These are phyloP conservation scores for Suillus lakei DNA, from an alignment of 768 basidiomycete genomes.

Conservation along the genomic window DNA sequence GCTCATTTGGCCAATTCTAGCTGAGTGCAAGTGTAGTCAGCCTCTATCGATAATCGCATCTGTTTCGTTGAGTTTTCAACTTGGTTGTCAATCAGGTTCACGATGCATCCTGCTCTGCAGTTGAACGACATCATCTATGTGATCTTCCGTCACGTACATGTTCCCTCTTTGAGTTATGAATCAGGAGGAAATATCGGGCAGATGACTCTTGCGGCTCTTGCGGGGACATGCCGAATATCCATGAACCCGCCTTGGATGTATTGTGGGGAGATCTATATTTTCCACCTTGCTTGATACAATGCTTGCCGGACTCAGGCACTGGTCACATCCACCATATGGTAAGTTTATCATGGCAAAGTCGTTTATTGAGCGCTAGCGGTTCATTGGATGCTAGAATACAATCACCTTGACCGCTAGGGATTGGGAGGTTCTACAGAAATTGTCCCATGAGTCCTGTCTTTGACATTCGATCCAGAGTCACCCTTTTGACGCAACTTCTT, in stretches of 20 bases:
- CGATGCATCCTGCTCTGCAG: neutral
- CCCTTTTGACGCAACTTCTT: neutral
- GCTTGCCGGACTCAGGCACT: neutral
- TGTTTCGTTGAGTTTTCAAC: neutral
- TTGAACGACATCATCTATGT: neutral
- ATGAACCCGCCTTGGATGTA: neutral
- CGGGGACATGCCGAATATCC: neutral
- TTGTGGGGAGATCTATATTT: neutral
- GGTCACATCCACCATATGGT: neutral
- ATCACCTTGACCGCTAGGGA: neutral
- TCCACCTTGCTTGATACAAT: neutral
- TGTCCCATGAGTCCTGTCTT: neutral
- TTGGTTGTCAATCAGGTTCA: too few relatives aligned
- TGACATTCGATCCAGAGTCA: neutral
- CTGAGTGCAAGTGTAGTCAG: too few relatives aligned
- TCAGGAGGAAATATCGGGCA: neutral
- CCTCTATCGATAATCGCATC: neutral
- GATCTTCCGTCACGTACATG: neutral
- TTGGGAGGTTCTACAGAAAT: neutral
- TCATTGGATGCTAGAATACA: too few relatives aligned
- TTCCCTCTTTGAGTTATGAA: neutral
- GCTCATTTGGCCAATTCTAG: too few relatives aligned
- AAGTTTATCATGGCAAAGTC: neutral
- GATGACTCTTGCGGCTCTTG: neutral
- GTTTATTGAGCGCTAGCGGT: neutral